Evolutionary conservation across 2,329 filamentous ascomycete species (phyloP), one percentile per base, ranked within the genome.

Genomic region (Aaosphaeria pasadenensis): DNA sequence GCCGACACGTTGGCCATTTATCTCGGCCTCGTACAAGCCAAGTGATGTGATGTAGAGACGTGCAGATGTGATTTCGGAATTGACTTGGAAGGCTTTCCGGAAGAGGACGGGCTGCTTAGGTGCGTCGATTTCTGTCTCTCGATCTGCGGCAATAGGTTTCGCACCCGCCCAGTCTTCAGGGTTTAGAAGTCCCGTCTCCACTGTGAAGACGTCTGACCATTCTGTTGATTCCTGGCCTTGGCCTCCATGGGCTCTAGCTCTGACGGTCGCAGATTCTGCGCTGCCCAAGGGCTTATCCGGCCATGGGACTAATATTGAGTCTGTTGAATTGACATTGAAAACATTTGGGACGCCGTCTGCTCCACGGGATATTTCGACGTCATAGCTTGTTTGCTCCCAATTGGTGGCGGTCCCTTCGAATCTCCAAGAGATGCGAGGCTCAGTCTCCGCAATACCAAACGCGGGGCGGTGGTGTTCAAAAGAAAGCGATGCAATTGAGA

Each of bases 251-350:
- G 57, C 63, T 32, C 63, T 52, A 4, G 64, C 67, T n/a, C 63
- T 53, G 4, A 72, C 57, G 24, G 38, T 49, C 3, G 59, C 64
- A 6, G 48, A 43, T 44, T 70, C 66, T 11, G 63, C 52, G 11
- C 58, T 63, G 11, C 47, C 44, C 4, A 71, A 52, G 6, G 65
- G 53, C 24, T 55, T 46, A 4, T 66, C 67, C 1, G 76, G 76
- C 77, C 77, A 80, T 0, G 72, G 71, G 0, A 77, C 69, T 1
- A 74, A 66, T 4, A 75, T 54, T 0, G 76, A 77, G 0, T 62
- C 54, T 5, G 69, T 55, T 0, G 72, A 71, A 11, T 69, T 66
- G 47, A 40, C 24, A 11, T 11, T n/a, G 17, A 11, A 40, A 7
- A 9, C 24, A 3, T 40, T 17, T 36, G 7, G 9, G 9, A 9